phyloP scores from a whole-genome alignment of 345 rosid species.

The Brassica nigra region DNA sequence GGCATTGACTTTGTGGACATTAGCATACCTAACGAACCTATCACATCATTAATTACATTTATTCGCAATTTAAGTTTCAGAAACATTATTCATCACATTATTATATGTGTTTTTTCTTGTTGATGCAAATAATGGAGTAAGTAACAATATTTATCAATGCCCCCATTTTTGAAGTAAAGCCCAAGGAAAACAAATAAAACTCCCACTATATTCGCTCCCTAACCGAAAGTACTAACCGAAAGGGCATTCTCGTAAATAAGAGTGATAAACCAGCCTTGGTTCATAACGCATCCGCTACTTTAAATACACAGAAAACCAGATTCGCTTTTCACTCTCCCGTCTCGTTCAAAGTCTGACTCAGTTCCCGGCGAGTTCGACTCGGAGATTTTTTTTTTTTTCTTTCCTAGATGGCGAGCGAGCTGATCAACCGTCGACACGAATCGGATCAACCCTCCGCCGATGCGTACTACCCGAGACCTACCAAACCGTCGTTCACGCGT shows the following conservation, averaged over 20 bases:
- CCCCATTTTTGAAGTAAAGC: background rate
- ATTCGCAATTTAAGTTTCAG: background rate
- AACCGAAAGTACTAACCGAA: background rate
- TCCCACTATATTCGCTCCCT: background rate
- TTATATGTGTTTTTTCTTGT: background rate
- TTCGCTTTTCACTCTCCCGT: conserved; percentile 35
- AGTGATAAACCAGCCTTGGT: conserved; percentile 1
- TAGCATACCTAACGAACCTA: conserved; percentile 33
- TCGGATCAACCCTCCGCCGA: conserved; percentile 54
- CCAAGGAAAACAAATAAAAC: background rate
- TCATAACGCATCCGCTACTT: conserved; percentile 27
- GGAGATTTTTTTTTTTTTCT: background rate
- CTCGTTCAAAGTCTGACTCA: conserved; percentile 38
- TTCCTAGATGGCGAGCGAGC: conserved; percentile 67
- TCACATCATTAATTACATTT: conserved; percentile 2
- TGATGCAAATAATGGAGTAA: background rate
- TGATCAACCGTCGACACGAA: conserved; percentile 86
- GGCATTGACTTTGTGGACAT: conserved; percentile 38
- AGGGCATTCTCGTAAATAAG: background rate
- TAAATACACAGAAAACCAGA: conserved; percentile 28
- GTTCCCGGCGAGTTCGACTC: conserved; percentile 41
- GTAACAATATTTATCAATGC: background rate
- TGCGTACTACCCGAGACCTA: conserved; percentile 80
- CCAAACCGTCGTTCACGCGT: conserved; percentile 75
- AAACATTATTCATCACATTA: background rate